phyloP scores from a whole-genome alignment of 1,284 basidiomycete genomes.

The Uromyces viciae-fabae region DNA sequence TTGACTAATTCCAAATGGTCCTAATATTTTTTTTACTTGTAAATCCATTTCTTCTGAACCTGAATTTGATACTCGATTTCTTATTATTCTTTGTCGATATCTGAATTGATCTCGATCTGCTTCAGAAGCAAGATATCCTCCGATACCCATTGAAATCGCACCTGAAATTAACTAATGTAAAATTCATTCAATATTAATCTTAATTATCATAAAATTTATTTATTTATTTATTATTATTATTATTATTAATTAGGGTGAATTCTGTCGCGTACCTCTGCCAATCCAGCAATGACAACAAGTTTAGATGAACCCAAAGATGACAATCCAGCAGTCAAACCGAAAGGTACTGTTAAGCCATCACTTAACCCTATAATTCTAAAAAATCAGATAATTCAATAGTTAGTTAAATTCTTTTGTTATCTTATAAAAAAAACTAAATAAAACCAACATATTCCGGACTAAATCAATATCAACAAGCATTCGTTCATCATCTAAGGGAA shows the following conservation, averaged over 20 bases:
- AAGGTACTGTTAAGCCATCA: conserved; percentile 92
- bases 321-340: conserved; percentile 81
- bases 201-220: too few relatives aligned
- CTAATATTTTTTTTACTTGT: conserved; percentile 81
- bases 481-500: conserved; percentile 67
- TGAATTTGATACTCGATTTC: conserved; percentile 73
- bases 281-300: conserved; percentile 82
- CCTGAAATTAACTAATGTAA: conserved; percentile 69
- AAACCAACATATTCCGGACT: conserved; percentile 71
- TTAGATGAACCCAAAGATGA: conserved; percentile 81
- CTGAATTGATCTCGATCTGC: conserved; percentile 78
- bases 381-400: neutral
- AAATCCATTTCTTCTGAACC: conserved; percentile 93
- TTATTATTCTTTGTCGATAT: conserved; percentile 49
- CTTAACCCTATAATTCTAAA: conserved; percentile 83
- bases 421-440: conserved; percentile 16
- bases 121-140: conserved; percentile 92
- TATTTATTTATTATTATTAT: too few relatives aligned
- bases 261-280: conserved; percentile 64
- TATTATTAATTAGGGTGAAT: conserved; percentile 44
- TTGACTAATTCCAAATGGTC: conserved; percentile 70
- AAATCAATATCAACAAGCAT: conserved; percentile 77
- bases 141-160: conserved; percentile 92
- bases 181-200: conserved; percentile 35
- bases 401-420: neutral